A percentile compares a stretch with the other conserved stretches of the same genome.
phyloP scores from a whole-genome alignment of 2,329 filamentous ascomycete genomes.

The Amauroascus niger region DNA sequence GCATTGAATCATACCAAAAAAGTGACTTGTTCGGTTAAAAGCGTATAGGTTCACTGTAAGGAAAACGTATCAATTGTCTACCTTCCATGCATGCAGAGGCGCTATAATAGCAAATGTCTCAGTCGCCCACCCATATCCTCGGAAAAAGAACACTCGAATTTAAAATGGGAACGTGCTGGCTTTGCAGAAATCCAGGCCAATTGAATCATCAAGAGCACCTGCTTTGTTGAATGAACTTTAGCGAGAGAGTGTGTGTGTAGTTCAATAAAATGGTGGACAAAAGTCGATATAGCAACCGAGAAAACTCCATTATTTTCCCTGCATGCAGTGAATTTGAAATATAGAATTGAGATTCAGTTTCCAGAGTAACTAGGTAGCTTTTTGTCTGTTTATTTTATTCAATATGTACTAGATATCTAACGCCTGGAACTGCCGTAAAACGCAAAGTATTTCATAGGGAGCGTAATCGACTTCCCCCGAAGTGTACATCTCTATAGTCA shows the following conservation, averaged over 20 bases:
- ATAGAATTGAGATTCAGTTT: too few relatives aligned
- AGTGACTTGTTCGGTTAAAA: too few relatives aligned
- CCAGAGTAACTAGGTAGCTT: too few relatives aligned
- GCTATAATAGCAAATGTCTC: slow-evolving; percentile 9
- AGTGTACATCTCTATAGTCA: slow-evolving; percentile 8
- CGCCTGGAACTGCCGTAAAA: not conserved
- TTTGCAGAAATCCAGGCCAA: not conserved
- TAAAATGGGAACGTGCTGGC: not conserved
- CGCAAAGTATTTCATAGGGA: slow-evolving; percentile 4
- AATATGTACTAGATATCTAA: not conserved
- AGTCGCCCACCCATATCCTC: not conserved
- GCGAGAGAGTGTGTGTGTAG: too few relatives aligned
- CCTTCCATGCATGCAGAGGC: not conserved
- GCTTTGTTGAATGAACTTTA: not conserved
- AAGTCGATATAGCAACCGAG: not conserved
- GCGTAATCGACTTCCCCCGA: slow-evolving; percentile 6
- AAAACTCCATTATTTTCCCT: not conserved
- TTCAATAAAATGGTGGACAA: too few relatives aligned
- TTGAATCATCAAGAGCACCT: not conserved
- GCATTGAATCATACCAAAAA: too few relatives aligned
- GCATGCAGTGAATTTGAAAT: too few relatives aligned
- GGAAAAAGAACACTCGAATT: not conserved
- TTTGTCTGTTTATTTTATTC: not conserved
- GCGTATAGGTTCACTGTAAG: too few relatives aligned
- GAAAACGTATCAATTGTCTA: too few relatives aligned